Percentiles rank a stretch among this genome's conserved stretches.
Conservation (phyloP, 1,284 basidiomycete species). For the Athelia sp. region DNA sequence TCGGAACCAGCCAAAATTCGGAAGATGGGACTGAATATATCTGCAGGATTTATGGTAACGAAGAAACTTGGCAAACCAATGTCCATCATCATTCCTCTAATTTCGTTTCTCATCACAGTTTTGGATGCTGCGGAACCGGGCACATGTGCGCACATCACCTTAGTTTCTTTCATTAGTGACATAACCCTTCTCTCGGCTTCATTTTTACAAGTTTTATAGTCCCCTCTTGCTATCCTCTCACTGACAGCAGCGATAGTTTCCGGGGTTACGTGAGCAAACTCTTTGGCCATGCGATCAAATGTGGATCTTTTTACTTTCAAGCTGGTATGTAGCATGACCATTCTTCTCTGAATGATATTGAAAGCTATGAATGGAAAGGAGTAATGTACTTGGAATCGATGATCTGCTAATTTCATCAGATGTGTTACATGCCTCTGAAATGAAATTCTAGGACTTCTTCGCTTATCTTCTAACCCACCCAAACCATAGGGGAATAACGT, state of each 20-base stretch:
- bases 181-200: conserved; percentile 21
- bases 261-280: conserved; percentile 15
- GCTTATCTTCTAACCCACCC: conserved; percentile 27
- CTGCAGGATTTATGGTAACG: conserved; percentile 36
- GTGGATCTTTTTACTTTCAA: conserved; percentile 18
- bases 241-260: conserved; percentile 13
- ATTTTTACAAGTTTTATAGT: conserved; percentile 12
- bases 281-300: conserved; percentile 17
- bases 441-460: conserved; percentile 11
- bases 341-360: conserved; percentile 28
- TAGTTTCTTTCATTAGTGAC: conserved; percentile 28
- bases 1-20: conserved; percentile 28
- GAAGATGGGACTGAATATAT: conserved; percentile 30
- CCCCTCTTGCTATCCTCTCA: conserved; percentile 15
- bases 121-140: conserved; percentile 23
- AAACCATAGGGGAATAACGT: conserved; percentile 33
- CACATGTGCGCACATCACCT: conserved; percentile 23
- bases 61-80: conserved; percentile 28
- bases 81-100: conserved; percentile 24
- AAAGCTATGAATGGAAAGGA: conserved; percentile 32
- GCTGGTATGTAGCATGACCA: conserved; percentile 20
- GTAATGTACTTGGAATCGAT: conserved; percentile 28
- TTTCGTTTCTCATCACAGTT: conserved; percentile 29
- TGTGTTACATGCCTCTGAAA: conserved; percentile 25
- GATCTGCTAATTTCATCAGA: conserved; percentile 22